phyloP scores from a whole-genome alignment of 163 green algal genomes.

The Scenedesmus sp. region DNA sequence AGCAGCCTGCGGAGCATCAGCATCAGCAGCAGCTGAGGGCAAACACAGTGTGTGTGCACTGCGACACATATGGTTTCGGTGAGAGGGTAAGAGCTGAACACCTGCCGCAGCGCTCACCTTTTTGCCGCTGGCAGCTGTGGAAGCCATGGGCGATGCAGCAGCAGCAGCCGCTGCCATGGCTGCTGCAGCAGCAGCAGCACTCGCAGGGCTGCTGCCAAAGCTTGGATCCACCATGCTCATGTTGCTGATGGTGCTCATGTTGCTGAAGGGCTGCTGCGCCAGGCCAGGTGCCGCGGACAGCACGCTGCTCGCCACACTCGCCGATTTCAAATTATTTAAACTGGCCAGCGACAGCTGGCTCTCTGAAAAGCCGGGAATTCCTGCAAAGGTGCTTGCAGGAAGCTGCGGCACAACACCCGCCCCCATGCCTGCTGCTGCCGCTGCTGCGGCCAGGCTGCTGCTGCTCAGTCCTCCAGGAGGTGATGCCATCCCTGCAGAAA shows the following conservation, averaged over 20 bases:
- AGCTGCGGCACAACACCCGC: neutral
- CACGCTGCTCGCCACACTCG: slow-evolving; percentile 14
- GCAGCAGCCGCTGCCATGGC: neutral
- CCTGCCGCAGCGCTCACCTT: neutral
- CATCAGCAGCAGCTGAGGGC: too few species aligned
- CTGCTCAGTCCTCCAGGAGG: neutral
- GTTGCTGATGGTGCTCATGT: neutral
- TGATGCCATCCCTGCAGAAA: neutral
- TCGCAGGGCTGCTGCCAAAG: neutral
- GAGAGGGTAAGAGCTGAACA: too few species aligned
- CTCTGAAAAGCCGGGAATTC: neutral
- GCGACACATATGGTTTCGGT: too few species aligned
- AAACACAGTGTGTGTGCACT: too few species aligned
- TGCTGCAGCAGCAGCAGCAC: neutral
- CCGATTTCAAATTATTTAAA: slow-evolving; percentile 21
- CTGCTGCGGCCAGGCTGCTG: neutral
- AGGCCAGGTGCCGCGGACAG: neutral
- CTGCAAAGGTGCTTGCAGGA: neutral
- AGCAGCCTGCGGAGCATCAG: too few species aligned
- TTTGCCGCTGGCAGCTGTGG: neutral
- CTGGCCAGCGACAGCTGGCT: neutral
- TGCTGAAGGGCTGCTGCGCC: neutral
- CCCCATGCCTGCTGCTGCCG: neutral
- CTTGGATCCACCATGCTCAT: neutral
- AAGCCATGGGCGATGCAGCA: neutral